These are phyloP conservation scores for Aspergillus cejpii DNA, from an alignment of 2,329 filamentous ascomycete species.

Conservation along the genomic window DNA sequence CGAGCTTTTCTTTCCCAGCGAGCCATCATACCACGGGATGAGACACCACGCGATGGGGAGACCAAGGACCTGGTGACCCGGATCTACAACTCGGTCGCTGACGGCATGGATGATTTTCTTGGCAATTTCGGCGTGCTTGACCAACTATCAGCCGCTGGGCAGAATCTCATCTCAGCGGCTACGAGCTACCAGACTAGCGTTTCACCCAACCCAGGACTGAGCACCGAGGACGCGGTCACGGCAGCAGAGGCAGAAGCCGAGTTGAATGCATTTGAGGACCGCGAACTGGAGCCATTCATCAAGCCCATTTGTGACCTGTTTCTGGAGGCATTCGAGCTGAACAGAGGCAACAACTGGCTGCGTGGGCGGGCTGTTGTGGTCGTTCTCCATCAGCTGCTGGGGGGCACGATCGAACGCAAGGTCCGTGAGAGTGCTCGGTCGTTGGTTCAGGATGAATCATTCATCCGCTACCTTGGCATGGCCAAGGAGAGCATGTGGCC, in stretches of 20 bases:
- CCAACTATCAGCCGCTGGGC: slow-evolving; percentile 84
- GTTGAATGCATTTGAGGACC: slow-evolving; percentile 83
- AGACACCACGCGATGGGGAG: slow-evolving; percentile 58
- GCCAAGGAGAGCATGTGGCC: slow-evolving; percentile 80
- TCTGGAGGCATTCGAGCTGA: slow-evolving; percentile 88
- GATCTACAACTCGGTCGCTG: slow-evolving; percentile 92
- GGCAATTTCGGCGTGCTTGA: slow-evolving; percentile 94
- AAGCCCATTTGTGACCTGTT: slow-evolving; percentile 98
- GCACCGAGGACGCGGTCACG: slow-evolving; percentile 45
- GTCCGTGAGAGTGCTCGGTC: slow-evolving; percentile 75
- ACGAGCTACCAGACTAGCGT: slow-evolving; percentile 48
- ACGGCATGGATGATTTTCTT: slow-evolving; percentile 96
- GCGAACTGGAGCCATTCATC: slow-evolving; percentile 87
- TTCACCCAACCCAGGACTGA: slow-evolving; percentile 42
- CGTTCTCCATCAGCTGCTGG: slow-evolving; percentile 88
- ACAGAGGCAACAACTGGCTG: slow-evolving; percentile 94
- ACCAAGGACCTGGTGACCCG: slow-evolving; percentile 78
- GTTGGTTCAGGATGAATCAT: slow-evolving; percentile 67
- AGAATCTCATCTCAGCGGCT: slow-evolving; percentile 61
- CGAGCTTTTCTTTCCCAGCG: slow-evolving; percentile 85
- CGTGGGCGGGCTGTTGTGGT: slow-evolving; percentile 92
- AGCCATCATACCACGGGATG: slow-evolving; percentile 63
- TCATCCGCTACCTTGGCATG: slow-evolving; percentile 67
- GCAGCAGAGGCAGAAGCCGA: slow-evolving; percentile 83
- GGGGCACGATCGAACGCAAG: slow-evolving; percentile 92